A percentile compares a stretch with the other conserved stretches of the same genome.
Conservation (phyloP, 2,329 filamentous ascomycete species). For the Mycosphaerella sp. region DNA sequence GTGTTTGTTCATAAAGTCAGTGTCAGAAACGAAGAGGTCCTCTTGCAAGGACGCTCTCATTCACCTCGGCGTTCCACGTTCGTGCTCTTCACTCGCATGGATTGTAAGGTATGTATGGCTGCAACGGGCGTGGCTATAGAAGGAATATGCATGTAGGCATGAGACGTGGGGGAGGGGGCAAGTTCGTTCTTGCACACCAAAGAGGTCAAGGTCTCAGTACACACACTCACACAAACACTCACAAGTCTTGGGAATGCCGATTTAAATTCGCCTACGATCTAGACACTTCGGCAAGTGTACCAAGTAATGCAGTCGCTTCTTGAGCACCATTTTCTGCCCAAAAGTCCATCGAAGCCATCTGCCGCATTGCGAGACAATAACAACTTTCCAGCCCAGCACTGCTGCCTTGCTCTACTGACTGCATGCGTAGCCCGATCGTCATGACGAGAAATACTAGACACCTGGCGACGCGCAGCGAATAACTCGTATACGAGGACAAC, state of each 20-base stretch:
- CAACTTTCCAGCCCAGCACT: slow-evolving; percentile 7
- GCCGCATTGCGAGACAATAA: slow-evolving; percentile 11
- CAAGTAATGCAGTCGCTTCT: slow-evolving; percentile 5
- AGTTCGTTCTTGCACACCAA: too few relatives aligned
- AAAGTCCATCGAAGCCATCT: slow-evolving; percentile 12
- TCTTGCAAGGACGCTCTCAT: too few relatives aligned
- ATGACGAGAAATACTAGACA: slow-evolving; percentile 13
- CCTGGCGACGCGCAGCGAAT: slow-evolving; percentile 11
- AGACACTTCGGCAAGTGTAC: slow-evolving; percentile 2
- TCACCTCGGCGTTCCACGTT: too few relatives aligned
- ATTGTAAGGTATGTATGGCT: too few relatives aligned
- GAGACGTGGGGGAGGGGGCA: too few relatives aligned
- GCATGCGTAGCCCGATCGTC: slow-evolving; percentile 10
- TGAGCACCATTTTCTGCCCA: slow-evolving; percentile 12
- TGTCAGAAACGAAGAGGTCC: too few relatives aligned
- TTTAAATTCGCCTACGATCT: background rate
- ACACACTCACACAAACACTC: too few relatives aligned
- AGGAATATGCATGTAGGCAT: too few relatives aligned
- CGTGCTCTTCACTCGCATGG: too few relatives aligned
- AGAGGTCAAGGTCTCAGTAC: too few relatives aligned
- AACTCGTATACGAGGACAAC: slow-evolving; percentile 11
- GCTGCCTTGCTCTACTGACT: background rate
- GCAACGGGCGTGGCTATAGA: too few relatives aligned
- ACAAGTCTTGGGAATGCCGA: too few relatives aligned
- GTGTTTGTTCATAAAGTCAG: slow-evolving; percentile 6